These are phyloP conservation scores for Thermoascus crustaceus DNA, from an alignment of 2,329 filamentous ascomycete species.

Conservation along the genomic window DNA sequence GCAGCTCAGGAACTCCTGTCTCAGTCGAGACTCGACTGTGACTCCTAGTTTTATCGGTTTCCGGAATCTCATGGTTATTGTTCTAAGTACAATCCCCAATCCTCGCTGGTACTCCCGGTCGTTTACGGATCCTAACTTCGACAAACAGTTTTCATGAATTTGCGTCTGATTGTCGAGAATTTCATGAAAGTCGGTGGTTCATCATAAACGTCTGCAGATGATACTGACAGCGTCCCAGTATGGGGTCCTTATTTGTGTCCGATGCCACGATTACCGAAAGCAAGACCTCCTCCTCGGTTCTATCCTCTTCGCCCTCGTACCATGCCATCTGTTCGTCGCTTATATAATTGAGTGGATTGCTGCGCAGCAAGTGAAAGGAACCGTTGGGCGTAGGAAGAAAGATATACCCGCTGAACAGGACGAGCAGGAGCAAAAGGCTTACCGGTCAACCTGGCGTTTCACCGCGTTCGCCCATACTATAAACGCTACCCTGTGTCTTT, in stretches of 20 bases:
- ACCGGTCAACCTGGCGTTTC: slow-evolving; percentile 68
- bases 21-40: slow-evolving; percentile 71
- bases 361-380: slow-evolving; percentile 66
- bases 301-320: slow-evolving; percentile 76
- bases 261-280: slow-evolving; percentile 76
- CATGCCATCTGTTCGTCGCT: slow-evolving; percentile 81
- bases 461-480: slow-evolving; percentile 73
- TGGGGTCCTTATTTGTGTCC: slow-evolving; percentile 85
- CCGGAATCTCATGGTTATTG: slow-evolving; percentile 90
- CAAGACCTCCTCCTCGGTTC: slow-evolving; percentile 69
- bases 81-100: slow-evolving; percentile 57
- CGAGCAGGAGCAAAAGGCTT: slow-evolving; percentile 53
- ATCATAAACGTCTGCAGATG: background rate
- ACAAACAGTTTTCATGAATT: slow-evolving; percentile 71
- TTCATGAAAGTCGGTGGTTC: slow-evolving; percentile 65
- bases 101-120: slow-evolving; percentile 5
- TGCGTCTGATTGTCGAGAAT: slow-evolving; percentile 93
- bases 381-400: slow-evolving; percentile 51
- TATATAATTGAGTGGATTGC: slow-evolving; percentile 83
- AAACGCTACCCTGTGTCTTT: slow-evolving; percentile 75
- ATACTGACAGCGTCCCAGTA: slow-evolving; percentile 51
- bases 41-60: slow-evolving; percentile 87
- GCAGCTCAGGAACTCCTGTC: slow-evolving; percentile 61
- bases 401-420: slow-evolving; percentile 47
- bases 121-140: background rate